Evolutionary conservation across 2,329 filamentous ascomycete genomes (phyloP).

Genomic region (Nannizziopsis barbatae): DNA sequence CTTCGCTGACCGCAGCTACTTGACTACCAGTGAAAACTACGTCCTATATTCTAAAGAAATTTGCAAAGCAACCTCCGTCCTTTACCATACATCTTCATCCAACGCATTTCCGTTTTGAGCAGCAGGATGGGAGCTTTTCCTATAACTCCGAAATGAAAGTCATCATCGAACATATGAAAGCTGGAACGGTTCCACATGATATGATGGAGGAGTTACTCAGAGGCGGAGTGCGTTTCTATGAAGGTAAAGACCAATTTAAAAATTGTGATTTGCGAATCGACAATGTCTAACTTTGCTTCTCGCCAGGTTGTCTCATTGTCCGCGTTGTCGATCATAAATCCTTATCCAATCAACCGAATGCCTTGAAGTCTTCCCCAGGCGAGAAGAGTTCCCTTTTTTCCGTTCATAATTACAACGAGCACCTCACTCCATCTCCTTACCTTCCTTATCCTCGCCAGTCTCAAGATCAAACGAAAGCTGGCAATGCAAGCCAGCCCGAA

Average conservation of each 20-base stretch:
- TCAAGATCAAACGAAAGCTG: conserved; percentile 36
- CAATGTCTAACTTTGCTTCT: neutral
- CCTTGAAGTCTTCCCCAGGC: conserved; percentile 44
- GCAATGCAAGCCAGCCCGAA: neutral
- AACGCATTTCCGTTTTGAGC: conserved; percentile 82
- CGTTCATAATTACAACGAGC: conserved; percentile 84
- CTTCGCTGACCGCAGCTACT: conserved; percentile 14
- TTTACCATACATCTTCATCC: conserved; percentile 75
- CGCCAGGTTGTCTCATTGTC: conserved; percentile 71
- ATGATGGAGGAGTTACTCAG: conserved; percentile 67
- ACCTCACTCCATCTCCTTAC: conserved; percentile 79
- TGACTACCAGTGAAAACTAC: conserved; percentile 54
- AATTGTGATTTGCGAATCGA: neutral
- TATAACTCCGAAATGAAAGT: conserved; percentile 88
- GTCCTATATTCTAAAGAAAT: conserved; percentile 72
- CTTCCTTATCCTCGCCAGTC: conserved; percentile 55
- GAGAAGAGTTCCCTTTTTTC: conserved; percentile 62
- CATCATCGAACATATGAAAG: conserved; percentile 64
- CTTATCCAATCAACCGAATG: conserved; percentile 47
- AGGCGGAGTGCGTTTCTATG: conserved; percentile 70
- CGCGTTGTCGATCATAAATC: conserved; percentile 83
- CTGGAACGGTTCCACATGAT: conserved; percentile 75
- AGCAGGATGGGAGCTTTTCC: conserved; percentile 81
- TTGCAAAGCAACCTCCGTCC: conserved; percentile 61
- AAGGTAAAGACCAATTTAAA: conserved; percentile 46